A percentile compares a stretch with the other conserved stretches of the same genome.
These are phyloP conservation scores for Cnidoscolus chayamansa DNA, from an alignment of 441 rosid species.

Conservation along the genomic window DNA sequence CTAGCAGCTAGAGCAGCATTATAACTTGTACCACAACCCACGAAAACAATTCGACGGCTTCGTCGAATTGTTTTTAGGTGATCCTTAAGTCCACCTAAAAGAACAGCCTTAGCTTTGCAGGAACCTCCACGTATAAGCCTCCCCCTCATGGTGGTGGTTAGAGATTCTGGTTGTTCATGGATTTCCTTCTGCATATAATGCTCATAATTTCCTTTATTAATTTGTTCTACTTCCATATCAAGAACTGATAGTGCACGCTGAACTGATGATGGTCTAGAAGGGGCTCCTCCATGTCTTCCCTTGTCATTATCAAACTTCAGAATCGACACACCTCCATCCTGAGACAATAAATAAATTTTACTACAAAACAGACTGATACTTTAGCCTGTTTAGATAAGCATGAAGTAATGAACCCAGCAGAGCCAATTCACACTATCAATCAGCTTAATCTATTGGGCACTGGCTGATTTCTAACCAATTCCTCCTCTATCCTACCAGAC, in stretches of 20 bases:
- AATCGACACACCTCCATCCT: slow-evolving; percentile 89
- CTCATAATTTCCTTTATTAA: slow-evolving; percentile 80
- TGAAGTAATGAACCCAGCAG: not conserved
- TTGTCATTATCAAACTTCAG: slow-evolving; percentile 69
- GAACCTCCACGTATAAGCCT: slow-evolving; percentile 88
- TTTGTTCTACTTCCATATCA: slow-evolving; percentile 97
- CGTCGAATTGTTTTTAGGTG: slow-evolving; percentile 85
- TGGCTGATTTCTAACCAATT: too few relatives aligned
- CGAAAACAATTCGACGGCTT: slow-evolving; percentile 76
- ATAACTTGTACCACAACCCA: slow-evolving; percentile 97
- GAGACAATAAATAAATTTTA: slow-evolving; percentile 22
- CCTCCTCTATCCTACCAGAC: not conserved
- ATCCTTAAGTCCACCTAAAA: slow-evolving; percentile 93
- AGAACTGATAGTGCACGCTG: slow-evolving; percentile 89
- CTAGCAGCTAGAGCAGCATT: slow-evolving; percentile 92
- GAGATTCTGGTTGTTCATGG: slow-evolving; percentile 93
- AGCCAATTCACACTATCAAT: not conserved
- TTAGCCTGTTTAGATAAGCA: not conserved
- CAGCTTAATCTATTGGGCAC: not conserved
- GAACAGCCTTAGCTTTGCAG: slow-evolving; percentile 71
- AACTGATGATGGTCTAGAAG: slow-evolving; percentile 76
- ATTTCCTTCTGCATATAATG: slow-evolving; percentile 98
- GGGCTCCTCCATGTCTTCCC: slow-evolving; percentile 46
- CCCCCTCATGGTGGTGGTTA: slow-evolving; percentile 94
- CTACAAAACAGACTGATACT: not conserved